Base-by-base conservation (phyloP, 2,329 filamentous ascomycete species). In the Hymenoscyphus fructigenus region DNA sequence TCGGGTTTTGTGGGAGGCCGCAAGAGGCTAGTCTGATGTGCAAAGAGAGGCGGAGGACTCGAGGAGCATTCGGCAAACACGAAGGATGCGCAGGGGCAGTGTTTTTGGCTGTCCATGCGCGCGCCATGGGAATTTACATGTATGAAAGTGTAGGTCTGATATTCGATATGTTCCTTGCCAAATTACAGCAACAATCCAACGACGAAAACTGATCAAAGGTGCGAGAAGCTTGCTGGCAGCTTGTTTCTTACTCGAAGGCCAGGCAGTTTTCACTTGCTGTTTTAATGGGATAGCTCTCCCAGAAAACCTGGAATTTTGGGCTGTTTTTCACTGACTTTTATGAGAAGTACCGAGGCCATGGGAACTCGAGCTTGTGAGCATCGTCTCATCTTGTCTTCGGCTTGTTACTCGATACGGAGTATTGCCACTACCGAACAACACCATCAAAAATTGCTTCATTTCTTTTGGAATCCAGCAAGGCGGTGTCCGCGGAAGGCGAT, bases 81-180 rank as follows among this genome's bases (percentile, higher is more conserved):
- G 41, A 50, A 50, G 44, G 44, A 50, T 50, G 44, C 44, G n/a
- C 44, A 50, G 44, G 44, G 44, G 44, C 44, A 26, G 44, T 50
- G 44, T 50, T 50, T 44, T 50, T 50, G 41, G n/a, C 6, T 50
- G 44, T 50, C 44, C 44, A 50, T 50, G 44, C 44, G 20, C n/a
- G 44, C 44, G 44, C n/a, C 44, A 50, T 50, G 44, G 44, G 7
- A 20, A 50, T 23, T 23, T 26, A 50, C n/a, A 50, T 50, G n/a
- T 50, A 12, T 50, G n/a, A 20, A 20, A 50, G n/a, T 50, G 7
- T 23, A 50, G n/a, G 44, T 10, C 26, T 50, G 44, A 50, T 50
- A 50, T 23, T 50, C 26, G n/a, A 23, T 50, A 23, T 50, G n/a
- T 50, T 50, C 20, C 20, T 7, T 50, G 20, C 7, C 44, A 50